A percentile compares a stretch with the other conserved stretches of the same genome.
phyloP scores from a whole-genome alignment of 768 basidiomycete genomes.

The Coprinopsis strossmayeri region DNA sequence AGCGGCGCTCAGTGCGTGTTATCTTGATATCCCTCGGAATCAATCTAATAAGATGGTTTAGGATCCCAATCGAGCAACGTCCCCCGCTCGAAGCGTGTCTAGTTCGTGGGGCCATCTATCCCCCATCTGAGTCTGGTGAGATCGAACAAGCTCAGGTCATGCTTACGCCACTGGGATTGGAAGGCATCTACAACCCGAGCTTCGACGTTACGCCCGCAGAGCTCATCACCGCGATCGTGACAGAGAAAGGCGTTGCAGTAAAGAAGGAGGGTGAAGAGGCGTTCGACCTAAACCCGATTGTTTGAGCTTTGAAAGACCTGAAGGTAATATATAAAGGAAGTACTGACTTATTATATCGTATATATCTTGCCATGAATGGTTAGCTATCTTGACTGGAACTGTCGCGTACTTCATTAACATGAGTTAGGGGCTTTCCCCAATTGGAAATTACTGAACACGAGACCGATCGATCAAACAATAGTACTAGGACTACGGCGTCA shows the following conservation, averaged over 20 bases:
- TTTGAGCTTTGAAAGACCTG: slow-evolving; percentile 19
- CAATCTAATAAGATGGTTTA: slow-evolving; percentile 14
- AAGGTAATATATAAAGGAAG: not conserved
- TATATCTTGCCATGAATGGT: no score
- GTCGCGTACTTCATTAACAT: no score
- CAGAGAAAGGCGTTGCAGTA: slow-evolving; percentile 89
- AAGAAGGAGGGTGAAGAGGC: slow-evolving; percentile 46
- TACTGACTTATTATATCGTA: no score
- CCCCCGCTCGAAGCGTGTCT: slow-evolving; percentile 84
- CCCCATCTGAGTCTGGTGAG: slow-evolving; percentile 31
- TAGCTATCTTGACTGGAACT: no score
- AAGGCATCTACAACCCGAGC: slow-evolving; percentile 83
- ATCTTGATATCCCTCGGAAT: slow-evolving; percentile 5
- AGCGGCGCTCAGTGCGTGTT: slow-evolving; percentile 55
- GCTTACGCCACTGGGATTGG: slow-evolving; percentile 66
- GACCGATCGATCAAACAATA: not conserved
- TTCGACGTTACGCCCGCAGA: slow-evolving; percentile 96
- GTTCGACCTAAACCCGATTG: slow-evolving; percentile 63
- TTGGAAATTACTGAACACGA: not conserved
- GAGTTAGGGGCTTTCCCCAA: not conserved
- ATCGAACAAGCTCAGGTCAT: slow-evolving; percentile 72
- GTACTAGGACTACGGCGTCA: no score
- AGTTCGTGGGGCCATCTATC: slow-evolving; percentile 76
- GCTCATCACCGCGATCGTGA: slow-evolving; percentile 90
- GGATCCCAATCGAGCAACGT: slow-evolving; percentile 91